Percentiles rank a stretch among this genome's conserved stretches.
These are phyloP conservation scores for Periconia digitata DNA, from an alignment of 2,329 filamentous ascomycete genomes.

Conservation along the genomic window DNA sequence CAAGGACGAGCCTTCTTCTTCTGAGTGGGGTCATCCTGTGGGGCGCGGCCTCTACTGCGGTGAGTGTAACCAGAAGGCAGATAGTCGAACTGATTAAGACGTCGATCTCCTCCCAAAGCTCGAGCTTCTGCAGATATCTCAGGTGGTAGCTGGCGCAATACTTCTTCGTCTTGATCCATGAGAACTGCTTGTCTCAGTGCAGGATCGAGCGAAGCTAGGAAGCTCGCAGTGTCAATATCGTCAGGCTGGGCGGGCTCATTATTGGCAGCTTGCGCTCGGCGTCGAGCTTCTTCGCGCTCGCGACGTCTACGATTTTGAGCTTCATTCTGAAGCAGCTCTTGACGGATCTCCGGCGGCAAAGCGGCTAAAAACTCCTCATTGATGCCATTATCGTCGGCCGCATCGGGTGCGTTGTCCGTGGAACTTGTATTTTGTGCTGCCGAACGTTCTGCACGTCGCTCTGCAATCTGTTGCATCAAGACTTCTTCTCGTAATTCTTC, in stretches of 20 bases:
- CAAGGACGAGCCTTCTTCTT: constrained; percentile 75
- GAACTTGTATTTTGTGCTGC: constrained; percentile 45
- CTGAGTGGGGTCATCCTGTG: constrained; percentile 50
- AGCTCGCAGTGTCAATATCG: constrained; percentile 92
- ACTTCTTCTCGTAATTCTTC: constrained; percentile 97
- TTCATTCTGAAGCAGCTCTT: constrained; percentile 90
- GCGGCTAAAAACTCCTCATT: constrained; percentile 94
- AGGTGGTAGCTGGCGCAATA: constrained; percentile 79
- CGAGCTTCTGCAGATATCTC: constrained; percentile 86
- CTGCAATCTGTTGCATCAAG: constrained; percentile 82
- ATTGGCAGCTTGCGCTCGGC: constrained; percentile 58
- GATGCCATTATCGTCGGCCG: constrained; percentile 66
- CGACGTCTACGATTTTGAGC: constrained; percentile 83
- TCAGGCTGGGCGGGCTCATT: constrained; percentile 59
- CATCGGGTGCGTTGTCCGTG: constrained; percentile 8
- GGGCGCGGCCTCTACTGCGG: constrained; percentile 37
- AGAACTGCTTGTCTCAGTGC: constrained; percentile 82
- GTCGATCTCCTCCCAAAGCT: constrained; percentile 60
- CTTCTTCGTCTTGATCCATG: constrained; percentile 86
- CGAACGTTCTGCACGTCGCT: constrained; percentile 24
- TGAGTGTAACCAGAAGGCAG: constrained; percentile 24
- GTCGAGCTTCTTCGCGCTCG: constrained; percentile 78
- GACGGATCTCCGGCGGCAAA: constrained; percentile 83
- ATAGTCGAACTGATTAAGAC: constrained; percentile 56
- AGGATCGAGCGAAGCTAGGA: constrained; percentile 86